Base-by-base conservation (phyloP, 306 rosid species). In the Rubus parviflorus region DNA sequence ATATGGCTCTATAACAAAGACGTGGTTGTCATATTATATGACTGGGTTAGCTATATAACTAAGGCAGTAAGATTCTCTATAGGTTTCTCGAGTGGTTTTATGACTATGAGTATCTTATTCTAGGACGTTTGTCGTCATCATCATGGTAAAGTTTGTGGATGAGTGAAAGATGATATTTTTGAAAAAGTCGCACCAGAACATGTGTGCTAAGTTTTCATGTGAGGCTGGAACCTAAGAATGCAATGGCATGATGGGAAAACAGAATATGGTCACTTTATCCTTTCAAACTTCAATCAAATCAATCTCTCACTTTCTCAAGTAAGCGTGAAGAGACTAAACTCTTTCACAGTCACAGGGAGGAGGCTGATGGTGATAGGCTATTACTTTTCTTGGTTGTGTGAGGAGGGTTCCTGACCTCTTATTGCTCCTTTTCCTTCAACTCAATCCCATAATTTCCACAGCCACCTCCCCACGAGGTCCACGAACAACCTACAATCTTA, bases 271-370 rank as follows among this genome's bases (percentile, higher is more conserved):
- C 65, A 68, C 84, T 74, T 82, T 79, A 79, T 81, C 84, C 77
- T 72, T 46, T 76, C 73, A 75, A 49, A 65, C 52, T 69, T 57
- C 62, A 35, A 16, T 74, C 77, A 75, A 47, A 68, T 89, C 93
- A 87, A 81, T 81, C 78, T 43, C 49, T 83, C 89, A 2, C 75
- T 63, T 42, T 90, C 89, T 79, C 73, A 72, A 79, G 42, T 49
- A 82, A 72, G 81, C 91, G 92, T 87, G 88, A 84, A 66, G 70
- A 87, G 84, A 87, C 88, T 66, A 62, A 83, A 90, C 88, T 88
- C 88, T 80, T 30, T 70, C 61, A 43, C 2, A 6, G 10, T n/a
- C 11, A 13, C 10, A 12, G 56, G 38, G 30, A 6, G 7, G 22
- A 14, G 17, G 53, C 14, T 30, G 23, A 6, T 40, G 62, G 20